Evolutionary conservation across 225 moss, liverwort and hornwort species (phyloP).

Genomic region (Straminergon stramineum): DNA sequence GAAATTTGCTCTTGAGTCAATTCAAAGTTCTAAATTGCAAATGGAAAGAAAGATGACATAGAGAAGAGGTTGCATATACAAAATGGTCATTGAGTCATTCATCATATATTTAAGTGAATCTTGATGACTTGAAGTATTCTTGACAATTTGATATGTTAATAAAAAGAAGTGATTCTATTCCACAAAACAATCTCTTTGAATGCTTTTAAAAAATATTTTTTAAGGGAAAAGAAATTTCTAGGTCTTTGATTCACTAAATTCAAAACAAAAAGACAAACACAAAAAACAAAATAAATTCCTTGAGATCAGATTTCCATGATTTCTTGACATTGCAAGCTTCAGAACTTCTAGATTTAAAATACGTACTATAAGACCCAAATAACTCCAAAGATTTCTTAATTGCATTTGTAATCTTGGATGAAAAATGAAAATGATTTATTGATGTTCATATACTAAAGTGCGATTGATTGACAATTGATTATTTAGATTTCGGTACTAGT

Average conservation of each 20-base stretch:
- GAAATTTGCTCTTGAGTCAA: accelerated
- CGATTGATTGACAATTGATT: background rate
- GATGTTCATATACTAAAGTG: no score
- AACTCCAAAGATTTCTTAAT: background rate
- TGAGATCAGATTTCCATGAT: background rate
- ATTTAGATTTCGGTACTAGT: background rate
- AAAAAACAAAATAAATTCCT: background rate
- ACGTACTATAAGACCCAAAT: background rate
- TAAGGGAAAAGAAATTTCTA: background rate
- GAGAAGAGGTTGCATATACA: background rate
- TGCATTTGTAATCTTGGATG: background rate
- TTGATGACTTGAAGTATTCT: background rate
- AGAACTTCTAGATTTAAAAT: background rate
- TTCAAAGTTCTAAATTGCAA: background rate
- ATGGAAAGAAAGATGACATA: background rate
- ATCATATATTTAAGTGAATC: background rate
- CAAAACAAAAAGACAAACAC: background rate
- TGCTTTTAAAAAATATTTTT: background rate
- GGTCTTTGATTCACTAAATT: background rate
- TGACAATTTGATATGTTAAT: background rate
- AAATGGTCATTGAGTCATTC: background rate
- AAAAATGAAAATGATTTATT: no score
- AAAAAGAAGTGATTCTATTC: background rate
- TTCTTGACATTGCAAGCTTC: background rate
- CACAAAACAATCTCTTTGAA: background rate